These are phyloP conservation scores for Lagerstroemia speciosa DNA, from an alignment of 345 rosid species.

Conservation along the genomic window DNA sequence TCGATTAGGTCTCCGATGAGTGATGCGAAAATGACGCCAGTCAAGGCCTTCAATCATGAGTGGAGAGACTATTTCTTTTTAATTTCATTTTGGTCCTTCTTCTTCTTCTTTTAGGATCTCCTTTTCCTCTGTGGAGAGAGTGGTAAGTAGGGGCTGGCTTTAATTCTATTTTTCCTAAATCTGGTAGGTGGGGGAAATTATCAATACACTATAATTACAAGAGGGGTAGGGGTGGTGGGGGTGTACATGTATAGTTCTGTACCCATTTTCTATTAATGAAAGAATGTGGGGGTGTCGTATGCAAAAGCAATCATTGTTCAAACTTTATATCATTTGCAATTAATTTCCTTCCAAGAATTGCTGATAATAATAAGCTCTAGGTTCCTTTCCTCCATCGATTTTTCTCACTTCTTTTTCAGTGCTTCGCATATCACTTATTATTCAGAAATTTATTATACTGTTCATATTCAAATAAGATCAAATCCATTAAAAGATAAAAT, in stretches of 20 bases:
- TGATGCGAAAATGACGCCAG: conserved; percentile 18
- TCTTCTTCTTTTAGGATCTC: neutral
- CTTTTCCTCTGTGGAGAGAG: conserved; percentile 10
- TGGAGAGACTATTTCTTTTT: conserved; percentile 9
- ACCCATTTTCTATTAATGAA: conserved; percentile 16
- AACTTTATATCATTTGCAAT: conserved; percentile 5
- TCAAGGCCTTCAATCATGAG: conserved; percentile 16
- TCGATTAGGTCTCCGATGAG: neutral
- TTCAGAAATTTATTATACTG: no score
- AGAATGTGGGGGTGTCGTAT: conserved; percentile 19
- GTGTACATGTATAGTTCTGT: conserved; percentile 35
- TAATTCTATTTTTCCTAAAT: conserved; percentile 26
- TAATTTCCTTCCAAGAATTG: neutral
- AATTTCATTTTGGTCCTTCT: conserved; percentile 6
- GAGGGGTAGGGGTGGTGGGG: conserved; percentile 19
- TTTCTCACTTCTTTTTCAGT: neutral
- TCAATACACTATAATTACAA: conserved; percentile 14
- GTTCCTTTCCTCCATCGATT: neutral
- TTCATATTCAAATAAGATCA: no score
- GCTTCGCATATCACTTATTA: no score
- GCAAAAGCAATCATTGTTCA: conserved; percentile 15
- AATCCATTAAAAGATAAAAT: no score
- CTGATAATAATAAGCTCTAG: neutral
- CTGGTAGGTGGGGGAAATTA: conserved; percentile 27
- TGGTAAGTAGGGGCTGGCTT: conserved; percentile 20